A percentile compares a stretch with the other conserved stretches of the same genome.
phyloP scores from a whole-genome alignment of 257 asterid species.

The Verbena officinalis region DNA sequence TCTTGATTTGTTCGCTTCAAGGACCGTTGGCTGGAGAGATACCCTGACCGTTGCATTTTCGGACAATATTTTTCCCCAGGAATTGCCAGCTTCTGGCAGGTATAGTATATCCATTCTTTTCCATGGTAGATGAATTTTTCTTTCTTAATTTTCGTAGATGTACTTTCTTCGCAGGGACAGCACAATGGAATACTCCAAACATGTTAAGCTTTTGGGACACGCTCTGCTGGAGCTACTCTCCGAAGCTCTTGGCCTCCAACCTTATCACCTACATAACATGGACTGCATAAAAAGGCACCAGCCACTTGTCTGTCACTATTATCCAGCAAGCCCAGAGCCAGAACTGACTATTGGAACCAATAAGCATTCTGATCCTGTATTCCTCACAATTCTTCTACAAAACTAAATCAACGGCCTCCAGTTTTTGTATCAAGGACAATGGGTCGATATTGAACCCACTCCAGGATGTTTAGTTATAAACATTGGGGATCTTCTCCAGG shows the following conservation, averaged over 20 bases:
- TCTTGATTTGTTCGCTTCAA: constrained; percentile 42
- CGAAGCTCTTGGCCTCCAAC: constrained; percentile 43
- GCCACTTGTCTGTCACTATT: constrained; percentile 35
- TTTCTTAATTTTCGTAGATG: background rate
- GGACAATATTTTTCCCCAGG: constrained; percentile 27
- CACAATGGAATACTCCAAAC: constrained; percentile 30
- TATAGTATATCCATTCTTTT: background rate
- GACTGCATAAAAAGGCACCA: constrained; percentile 36
- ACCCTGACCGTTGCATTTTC: constrained; percentile 36
- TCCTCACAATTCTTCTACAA: constrained; percentile 48
- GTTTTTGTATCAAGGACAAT: constrained; percentile 33
- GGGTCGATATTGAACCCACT: constrained; percentile 40
- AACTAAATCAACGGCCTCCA: constrained; percentile 38
- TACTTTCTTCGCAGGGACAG: constrained; percentile 24
- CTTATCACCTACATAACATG: constrained; percentile 31
- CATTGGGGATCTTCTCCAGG: constrained; percentile 50
- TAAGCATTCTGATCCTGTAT: constrained; percentile 44
- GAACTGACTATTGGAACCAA: constrained; percentile 38
- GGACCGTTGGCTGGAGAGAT: constrained; percentile 67
- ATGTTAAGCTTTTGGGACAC: constrained; percentile 25
- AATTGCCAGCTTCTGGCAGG: constrained; percentile 56
- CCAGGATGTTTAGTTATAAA: constrained; percentile 38
- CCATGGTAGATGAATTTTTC: background rate
- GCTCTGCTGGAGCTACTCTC: constrained; percentile 36
- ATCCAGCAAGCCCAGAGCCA: constrained; percentile 54